Evolutionary conservation across 129 eudicot species (phyloP).

Genomic region (Solidago caesia): DNA sequence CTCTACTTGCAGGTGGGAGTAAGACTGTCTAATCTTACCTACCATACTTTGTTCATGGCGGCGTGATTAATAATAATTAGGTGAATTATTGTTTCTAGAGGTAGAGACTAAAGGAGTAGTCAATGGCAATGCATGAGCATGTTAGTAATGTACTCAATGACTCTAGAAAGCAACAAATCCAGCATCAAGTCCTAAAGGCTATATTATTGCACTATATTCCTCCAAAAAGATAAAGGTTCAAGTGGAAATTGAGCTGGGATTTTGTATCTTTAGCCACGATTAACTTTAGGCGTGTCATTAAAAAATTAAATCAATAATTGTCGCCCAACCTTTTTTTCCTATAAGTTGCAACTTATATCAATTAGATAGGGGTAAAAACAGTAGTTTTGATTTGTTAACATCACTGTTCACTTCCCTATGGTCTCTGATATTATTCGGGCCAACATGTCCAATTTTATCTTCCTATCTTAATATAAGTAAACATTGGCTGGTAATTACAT

Average conservation of each 20-base stretch:
- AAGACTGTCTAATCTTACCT: too few relatives aligned
- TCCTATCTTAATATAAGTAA: too few relatives aligned
- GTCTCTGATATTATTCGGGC: too few relatives aligned
- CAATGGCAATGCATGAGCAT: slow-evolving; percentile 33
- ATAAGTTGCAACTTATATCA: not conserved
- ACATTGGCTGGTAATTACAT: too few relatives aligned
- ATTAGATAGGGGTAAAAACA: not conserved
- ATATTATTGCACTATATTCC: slow-evolving; percentile 24
- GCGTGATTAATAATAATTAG: too few relatives aligned
- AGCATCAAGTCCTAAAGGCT: slow-evolving; percentile 30
- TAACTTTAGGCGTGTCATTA: slow-evolving; percentile 34
- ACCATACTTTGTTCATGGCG: too few relatives aligned
- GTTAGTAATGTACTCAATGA: slow-evolving; percentile 28
- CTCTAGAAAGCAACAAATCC: slow-evolving; percentile 37
- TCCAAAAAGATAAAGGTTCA: slow-evolving; percentile 16
- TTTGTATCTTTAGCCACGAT: slow-evolving; percentile 20
- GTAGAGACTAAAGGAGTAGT: slow-evolving; percentile 12
- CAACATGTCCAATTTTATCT: too few relatives aligned
- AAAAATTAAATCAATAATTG: slow-evolving; percentile 14
- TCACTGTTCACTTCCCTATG: too few relatives aligned
- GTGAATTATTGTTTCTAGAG: slow-evolving; percentile 6
- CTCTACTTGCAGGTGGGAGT: too few relatives aligned
- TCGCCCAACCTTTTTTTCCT: not conserved
- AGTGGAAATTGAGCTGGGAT: slow-evolving; percentile 34
- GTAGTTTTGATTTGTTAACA: too few relatives aligned